phyloP scores from a whole-genome alignment of 1,284 basidiomycete species.

The Cryptococcus maquisensis region DNA sequence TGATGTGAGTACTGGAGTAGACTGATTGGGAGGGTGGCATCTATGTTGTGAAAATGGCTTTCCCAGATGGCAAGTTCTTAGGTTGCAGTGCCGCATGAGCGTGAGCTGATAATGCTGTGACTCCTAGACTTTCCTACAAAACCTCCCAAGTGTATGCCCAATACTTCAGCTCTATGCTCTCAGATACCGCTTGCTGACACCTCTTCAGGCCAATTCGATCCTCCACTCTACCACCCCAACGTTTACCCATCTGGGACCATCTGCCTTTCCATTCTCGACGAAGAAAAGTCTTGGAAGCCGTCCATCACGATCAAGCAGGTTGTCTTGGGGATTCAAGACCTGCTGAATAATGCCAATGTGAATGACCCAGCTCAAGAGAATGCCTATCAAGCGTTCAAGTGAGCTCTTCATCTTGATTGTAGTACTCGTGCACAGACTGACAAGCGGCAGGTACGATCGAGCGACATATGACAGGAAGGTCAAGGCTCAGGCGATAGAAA shows the following conservation, averaged over 20 bases:
- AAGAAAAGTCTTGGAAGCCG: conserved; percentile 99
- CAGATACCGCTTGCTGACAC: background rate
- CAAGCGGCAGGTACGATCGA: conserved; percentile 70
- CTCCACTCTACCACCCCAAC: conserved; percentile 96
- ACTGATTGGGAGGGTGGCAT: conserved; percentile 95
- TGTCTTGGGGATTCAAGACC: conserved; percentile 87
- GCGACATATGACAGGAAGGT: conserved; percentile 80
- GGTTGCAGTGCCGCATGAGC: background rate
- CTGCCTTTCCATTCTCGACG: conserved; percentile 95
- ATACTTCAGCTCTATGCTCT: no score
- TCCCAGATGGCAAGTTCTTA: conserved; percentile 77
- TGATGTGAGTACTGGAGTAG: conserved; percentile 51
- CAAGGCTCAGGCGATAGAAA: conserved; percentile 75
- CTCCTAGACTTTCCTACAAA: conserved; percentile 46
- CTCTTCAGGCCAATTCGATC: conserved; percentile 83
- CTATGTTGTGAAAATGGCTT: conserved; percentile 88
- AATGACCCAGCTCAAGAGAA: conserved; percentile 95
- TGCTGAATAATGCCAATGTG: conserved; percentile 90
- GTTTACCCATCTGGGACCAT: conserved; percentile 99
- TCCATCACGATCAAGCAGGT: conserved; percentile 99
- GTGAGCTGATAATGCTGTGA: background rate
- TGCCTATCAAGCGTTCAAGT: conserved; percentile 98
- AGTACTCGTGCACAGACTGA: background rate
- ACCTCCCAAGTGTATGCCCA: conserved; percentile 45
- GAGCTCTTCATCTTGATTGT: conserved; percentile 34